A percentile compares a stretch with the other conserved stretches of the same genome.
phyloP scores from a whole-genome alignment of 2,329 filamentous ascomycete genomes.

The Penicillium rolfsii region DNA sequence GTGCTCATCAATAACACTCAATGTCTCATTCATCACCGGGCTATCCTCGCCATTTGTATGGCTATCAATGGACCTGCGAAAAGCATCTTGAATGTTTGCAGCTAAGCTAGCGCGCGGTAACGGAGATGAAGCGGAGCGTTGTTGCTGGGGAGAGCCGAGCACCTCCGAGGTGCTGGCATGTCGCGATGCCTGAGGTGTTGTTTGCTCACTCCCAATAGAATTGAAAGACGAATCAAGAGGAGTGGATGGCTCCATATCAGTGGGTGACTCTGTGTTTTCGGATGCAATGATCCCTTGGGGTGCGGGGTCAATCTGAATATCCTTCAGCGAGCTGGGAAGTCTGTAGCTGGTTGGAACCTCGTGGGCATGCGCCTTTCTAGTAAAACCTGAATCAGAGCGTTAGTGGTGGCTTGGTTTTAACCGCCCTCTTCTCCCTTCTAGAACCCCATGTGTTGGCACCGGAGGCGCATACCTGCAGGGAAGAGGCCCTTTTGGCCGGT shows the following conservation, averaged over 20 bases:
- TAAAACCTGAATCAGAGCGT: constrained; percentile 22
- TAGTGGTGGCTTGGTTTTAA: neutral
- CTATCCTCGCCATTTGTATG: constrained; percentile 62
- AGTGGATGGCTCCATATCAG: constrained; percentile 21
- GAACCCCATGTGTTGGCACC: neutral
- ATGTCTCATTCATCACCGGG: constrained; percentile 88
- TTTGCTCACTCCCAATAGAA: constrained; percentile 39
- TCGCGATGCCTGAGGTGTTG: constrained; percentile 47
- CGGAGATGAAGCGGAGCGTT: constrained; percentile 43
- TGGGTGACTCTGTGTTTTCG: constrained; percentile 19
- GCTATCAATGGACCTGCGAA: constrained; percentile 52
- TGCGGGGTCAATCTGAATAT: constrained; percentile 14
- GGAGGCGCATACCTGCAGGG: constrained; percentile 48
- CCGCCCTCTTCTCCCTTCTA: neutral
- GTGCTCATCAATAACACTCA: constrained; percentile 96
- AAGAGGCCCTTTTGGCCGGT: constrained; percentile 52
- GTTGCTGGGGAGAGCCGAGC: constrained; percentile 29
- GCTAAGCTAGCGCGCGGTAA: constrained; percentile 41
- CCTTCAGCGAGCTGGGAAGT: constrained; percentile 7
- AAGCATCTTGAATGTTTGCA: constrained; percentile 48
- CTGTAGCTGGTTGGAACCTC: constrained; percentile 12
- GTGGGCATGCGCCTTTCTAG: constrained; percentile 21
- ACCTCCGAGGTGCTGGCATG: constrained; percentile 41
- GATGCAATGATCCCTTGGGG: constrained; percentile 10
- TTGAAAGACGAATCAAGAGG: constrained; percentile 29